Conservation (phyloP, 192 early-diverging fungal species). For the Obelidium mucronatum region DNA sequence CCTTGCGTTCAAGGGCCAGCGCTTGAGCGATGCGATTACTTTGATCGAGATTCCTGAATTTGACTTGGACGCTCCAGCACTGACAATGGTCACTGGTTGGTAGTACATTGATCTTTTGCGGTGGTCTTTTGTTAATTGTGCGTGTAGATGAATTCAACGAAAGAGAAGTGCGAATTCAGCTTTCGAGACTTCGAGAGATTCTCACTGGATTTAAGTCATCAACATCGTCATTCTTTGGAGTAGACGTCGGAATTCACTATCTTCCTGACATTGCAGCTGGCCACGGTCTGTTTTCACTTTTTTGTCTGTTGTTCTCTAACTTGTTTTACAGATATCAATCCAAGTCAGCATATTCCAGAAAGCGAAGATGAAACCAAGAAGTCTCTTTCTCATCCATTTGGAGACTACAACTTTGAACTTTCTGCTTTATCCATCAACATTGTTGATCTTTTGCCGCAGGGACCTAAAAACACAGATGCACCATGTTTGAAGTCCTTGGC, state of each 20-base stretch:
- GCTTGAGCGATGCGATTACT: slow-evolving; percentile 69
- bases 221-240: slow-evolving; percentile 59
- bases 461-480: slow-evolving; percentile 42
- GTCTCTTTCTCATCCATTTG: slow-evolving; percentile 32
- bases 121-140: not conserved
- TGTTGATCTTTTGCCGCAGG: slow-evolving; percentile 61
- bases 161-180: slow-evolving; percentile 89
- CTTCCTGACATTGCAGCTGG: slow-evolving; percentile 68
- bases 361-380: slow-evolving; percentile 13
- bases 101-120: not conserved
- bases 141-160: slow-evolving; percentile 84
- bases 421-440: slow-evolving; percentile 4
- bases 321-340: slow-evolving; percentile 28
- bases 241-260: slow-evolving; percentile 81
- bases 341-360: slow-evolving; percentile 14
- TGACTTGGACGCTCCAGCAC: slow-evolving; percentile 20
- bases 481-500: slow-evolving; percentile 66
- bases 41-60: slow-evolving; percentile 73
- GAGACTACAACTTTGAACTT: slow-evolving; percentile 45
- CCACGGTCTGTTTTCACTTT: slow-evolving; percentile 56
- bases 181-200: slow-evolving; percentile 87
- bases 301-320: not conserved
- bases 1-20: slow-evolving; percentile 73
- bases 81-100: slow-evolving; percentile 21
- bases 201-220: slow-evolving; percentile 75